phyloP scores from a whole-genome alignment of 306 rosid genomes.

The Luffa acutangula region DNA sequence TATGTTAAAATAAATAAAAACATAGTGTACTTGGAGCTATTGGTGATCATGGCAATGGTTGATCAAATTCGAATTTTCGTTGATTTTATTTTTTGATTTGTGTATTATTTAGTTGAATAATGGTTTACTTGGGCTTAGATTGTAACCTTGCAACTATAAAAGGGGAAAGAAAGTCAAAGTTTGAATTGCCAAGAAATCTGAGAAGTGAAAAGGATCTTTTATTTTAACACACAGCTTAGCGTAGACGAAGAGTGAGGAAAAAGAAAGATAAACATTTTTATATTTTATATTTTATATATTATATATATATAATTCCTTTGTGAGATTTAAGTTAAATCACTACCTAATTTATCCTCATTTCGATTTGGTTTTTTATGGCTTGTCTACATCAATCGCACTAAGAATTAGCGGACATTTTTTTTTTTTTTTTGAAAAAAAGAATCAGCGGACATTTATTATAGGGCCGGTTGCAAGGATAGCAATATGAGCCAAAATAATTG shows the following conservation, averaged over 20 bases:
- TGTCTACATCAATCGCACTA: too few relatives aligned
- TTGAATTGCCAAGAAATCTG: background rate
- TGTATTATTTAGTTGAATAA: background rate
- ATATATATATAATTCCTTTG: too few relatives aligned
- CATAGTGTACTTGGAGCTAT: background rate
- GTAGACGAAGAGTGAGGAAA: background rate
- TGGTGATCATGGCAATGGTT: background rate
- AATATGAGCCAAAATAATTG: too few relatives aligned
- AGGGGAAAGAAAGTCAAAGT: background rate
- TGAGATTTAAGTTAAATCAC: background rate
- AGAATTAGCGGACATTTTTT: too few relatives aligned
- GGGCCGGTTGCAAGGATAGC: too few relatives aligned
- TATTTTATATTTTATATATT: too few relatives aligned
- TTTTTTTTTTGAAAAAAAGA: too few relatives aligned
- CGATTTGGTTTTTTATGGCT: background rate
- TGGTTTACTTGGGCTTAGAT: background rate
- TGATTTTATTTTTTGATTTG: background rate
- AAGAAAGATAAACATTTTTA: background rate
- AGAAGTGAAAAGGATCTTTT: background rate
- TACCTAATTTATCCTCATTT: background rate
- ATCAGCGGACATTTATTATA: too few relatives aligned
- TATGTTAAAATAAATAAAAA: background rate
- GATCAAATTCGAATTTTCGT: too few relatives aligned
- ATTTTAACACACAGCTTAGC: background rate
- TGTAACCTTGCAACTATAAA: background rate